These are phyloP conservation scores for Hordeum marinum DNA, from an alignment of 176 grass and related monocot genomes.

Conservation along the genomic window DNA sequence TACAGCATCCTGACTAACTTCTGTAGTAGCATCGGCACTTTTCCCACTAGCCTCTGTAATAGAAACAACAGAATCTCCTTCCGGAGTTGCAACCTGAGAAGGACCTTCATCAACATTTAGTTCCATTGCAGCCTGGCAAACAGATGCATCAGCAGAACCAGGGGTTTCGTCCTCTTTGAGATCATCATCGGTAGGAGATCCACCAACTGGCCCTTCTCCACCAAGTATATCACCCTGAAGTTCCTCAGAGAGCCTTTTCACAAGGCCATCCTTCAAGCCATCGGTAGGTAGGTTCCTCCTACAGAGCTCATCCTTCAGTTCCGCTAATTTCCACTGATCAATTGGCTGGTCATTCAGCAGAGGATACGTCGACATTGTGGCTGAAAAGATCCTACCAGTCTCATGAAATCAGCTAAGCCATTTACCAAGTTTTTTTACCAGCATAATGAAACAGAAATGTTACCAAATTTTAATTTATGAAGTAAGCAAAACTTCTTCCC, in stretches of 20 bases:
- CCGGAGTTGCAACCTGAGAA: slow-evolving; percentile 6
- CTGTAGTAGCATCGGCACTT: background rate
- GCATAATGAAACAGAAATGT: background rate
- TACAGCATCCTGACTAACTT: background rate
- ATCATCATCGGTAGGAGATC: background rate
- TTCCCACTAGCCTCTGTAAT: slow-evolving; percentile 9
- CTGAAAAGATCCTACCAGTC: background rate
- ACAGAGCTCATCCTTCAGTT: slow-evolving; percentile 75
- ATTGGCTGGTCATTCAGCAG: slow-evolving; percentile 61
- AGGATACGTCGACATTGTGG: slow-evolving; percentile 40
- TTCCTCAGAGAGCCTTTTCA: slow-evolving; percentile 56
- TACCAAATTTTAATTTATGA: background rate
- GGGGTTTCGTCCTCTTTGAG: background rate
- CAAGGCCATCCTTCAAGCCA: slow-evolving; percentile 78
- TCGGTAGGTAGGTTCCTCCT: slow-evolving; percentile 53
- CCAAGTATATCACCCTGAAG: slow-evolving; percentile 33
- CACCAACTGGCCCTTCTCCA: slow-evolving; percentile 20
- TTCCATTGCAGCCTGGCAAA: slow-evolving; percentile 18
- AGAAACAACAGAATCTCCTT: slow-evolving; percentile 1
- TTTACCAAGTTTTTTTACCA: background rate
- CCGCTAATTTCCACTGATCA: slow-evolving; percentile 79
- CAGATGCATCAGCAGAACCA: slow-evolving; percentile 1
- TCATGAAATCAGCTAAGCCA: background rate
- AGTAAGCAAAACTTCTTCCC: background rate
- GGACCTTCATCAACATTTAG: slow-evolving; percentile 14